These are phyloP conservation scores for Postia placenta DNA, from an alignment of 768 basidiomycete species.

Conservation along the genomic window DNA sequence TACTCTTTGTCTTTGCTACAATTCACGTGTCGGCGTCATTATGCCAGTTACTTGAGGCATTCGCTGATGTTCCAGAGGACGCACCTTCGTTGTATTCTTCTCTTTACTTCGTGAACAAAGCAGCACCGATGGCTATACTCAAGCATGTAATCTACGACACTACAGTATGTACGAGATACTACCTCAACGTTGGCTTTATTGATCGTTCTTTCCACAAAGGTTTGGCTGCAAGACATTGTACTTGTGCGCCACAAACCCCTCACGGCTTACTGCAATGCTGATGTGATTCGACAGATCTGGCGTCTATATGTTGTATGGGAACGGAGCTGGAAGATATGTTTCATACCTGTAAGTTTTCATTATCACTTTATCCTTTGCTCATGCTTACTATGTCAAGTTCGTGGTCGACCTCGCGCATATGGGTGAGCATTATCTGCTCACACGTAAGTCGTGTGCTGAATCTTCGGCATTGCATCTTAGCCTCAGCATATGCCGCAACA, in stretches of 20 bases:
- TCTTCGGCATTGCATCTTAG: neutral
- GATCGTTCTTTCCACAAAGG: neutral
- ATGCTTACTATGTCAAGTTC: conserved; percentile 7
- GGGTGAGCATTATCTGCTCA: conserved; percentile 7
- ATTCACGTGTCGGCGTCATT: neutral
- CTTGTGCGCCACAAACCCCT: conserved; percentile 2
- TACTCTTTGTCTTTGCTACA: neutral
- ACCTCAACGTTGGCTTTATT: neutral
- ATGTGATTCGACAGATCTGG: conserved; percentile 10
- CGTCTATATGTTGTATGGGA: conserved; percentile 19
- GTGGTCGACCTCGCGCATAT: conserved; percentile 17
- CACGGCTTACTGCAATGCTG: neutral
- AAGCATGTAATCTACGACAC: neutral
- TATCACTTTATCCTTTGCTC: neutral
- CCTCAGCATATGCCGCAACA: neutral
- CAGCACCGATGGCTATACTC: neutral
- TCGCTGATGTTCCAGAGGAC: neutral
- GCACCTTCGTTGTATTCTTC: neutral
- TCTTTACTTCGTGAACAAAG: neutral
- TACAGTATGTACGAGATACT: neutral
- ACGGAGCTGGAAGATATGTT: conserved; percentile 16
- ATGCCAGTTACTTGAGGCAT: conserved; percentile 1
- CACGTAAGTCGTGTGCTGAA: neutral
- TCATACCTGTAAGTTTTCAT: conserved; percentile 13
- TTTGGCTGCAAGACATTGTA: neutral